Conservation (phyloP, 371 early-diverging fungal genomes). For the Mortierella sp. region DNA sequence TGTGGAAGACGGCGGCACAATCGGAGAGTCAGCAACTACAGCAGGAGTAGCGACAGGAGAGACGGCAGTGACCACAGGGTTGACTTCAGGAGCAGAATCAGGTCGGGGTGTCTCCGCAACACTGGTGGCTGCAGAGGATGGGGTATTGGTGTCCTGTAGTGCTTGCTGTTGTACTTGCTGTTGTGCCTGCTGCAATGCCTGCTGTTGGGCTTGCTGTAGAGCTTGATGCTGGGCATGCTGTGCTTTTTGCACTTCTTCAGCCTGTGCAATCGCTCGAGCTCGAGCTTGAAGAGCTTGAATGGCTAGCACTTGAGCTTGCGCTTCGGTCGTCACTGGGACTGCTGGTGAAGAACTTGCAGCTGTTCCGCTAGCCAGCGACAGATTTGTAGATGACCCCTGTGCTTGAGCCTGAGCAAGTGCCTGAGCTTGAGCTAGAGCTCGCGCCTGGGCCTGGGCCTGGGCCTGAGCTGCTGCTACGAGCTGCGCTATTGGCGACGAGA, state of each 20-base stretch:
- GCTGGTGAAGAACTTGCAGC: conserved; percentile 12
- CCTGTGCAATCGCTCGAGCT: conserved; percentile 25
- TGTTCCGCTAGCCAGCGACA: background rate
- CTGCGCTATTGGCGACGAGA: conserved; percentile 45
- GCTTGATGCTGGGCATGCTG: background rate
- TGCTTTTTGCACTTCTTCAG: conserved; percentile 11
- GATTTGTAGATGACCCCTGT: background rate
- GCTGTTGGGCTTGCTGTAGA: background rate
- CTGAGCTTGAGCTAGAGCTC: conserved; percentile 25
- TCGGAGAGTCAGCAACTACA: background rate
- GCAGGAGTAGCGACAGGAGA: conserved; percentile 5
- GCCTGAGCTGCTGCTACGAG: conserved; percentile 52
- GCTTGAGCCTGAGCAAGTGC: conserved; percentile 16
- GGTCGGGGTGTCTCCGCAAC: conserved; percentile 4
- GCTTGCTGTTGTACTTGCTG: background rate
- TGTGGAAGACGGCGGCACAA: background rate
- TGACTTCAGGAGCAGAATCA: conserved; percentile 7
- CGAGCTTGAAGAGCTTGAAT: conserved; percentile 24
- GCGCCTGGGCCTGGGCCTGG: conserved; percentile 32
- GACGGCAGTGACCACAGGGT: background rate
- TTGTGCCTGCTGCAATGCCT: background rate
- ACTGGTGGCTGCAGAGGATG: conserved; percentile 5
- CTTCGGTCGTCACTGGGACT: conserved; percentile 6
- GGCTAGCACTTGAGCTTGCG: conserved; percentile 32
- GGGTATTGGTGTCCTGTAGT: conserved; percentile 8